Evolutionary conservation across 2,329 filamentous ascomycete species (phyloP), one percentile per base, ranked within the genome.

Genomic region (Alternaria sp.): DNA sequence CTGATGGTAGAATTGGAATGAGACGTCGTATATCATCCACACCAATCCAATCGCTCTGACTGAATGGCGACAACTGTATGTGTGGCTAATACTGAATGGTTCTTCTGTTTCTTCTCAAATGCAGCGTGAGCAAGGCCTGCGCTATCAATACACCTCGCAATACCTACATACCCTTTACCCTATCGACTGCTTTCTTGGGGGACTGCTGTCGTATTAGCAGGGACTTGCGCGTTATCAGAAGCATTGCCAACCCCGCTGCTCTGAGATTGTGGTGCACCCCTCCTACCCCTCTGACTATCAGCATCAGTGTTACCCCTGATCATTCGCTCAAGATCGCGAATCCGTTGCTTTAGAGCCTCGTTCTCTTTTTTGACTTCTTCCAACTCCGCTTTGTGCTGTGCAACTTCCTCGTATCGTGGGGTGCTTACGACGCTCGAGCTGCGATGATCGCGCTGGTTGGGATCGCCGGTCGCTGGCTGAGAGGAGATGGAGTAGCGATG

Each of bases 361-460:
- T 83, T 83, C 71, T 83, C 81, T 42, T 72, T 72, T 72, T 83
- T 83, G 34, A 81, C 81, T 51, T 80, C 78, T 61, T 83, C 81
- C 54, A 83, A 70, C 69, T 83, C 81, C 8, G 76, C 75, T 39
- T 77, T 72, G 44, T 81, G 79, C 45, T 77, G 72, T 44, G 79
- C 76, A 2, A 80, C 77, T 61, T 82, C 81, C 61, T 80, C 77
- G 41, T 79, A 79, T 29, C 77, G 58, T 2, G 76, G 72, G 28
- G 76, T 77, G 44, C 72, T 74, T n/a, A 79, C 72, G 33, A 76
- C 68, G 41, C 73, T 76, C 4, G 68, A 69, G 46, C 71, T 74
- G 34, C 71, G 63, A 48, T 67, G 62, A 49, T 72, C 68, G 42
- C 66, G 63, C 58, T 62, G 62, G 5, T 17, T 41, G 11, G 67